Base-by-base conservation (phyloP, 257 asterid species). In the Oldenlandia corymbosa region DNA sequence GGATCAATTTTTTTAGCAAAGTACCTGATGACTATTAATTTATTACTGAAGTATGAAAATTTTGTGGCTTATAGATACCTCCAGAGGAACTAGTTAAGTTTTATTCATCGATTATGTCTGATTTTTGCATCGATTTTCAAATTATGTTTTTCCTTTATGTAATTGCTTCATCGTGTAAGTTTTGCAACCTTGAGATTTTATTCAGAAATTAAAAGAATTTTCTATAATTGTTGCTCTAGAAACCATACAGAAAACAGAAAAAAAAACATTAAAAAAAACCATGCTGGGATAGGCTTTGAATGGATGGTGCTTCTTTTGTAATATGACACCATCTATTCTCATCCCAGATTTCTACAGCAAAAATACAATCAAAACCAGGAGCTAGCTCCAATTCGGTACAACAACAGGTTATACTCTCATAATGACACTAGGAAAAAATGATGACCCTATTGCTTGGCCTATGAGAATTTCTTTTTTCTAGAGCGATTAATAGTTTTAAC, bases 351-450 rank as follows among this genome's bases (percentile, higher is more conserved):
- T 39, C 52, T 49, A 71, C 16, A 23, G 28, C 46, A 58, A n/a
- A 58, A 47, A 60, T 73, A 71, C 48, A 21, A 61, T 59, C 63
- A 64, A 60, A 65, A 52, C 30, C 59, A 64, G 37, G 52, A 21
- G 30, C 52, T 8, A 24, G 55, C 62, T 74, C 78, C 41, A 51
- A 81, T 71, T 42, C 23, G 58, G 68, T 71, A 59, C 30, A 75
- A 65, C 64, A 48, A 21, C 50, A 60, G 51, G 17, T 5, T 42
- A n/a, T n/a, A 28, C 69, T 8, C 21, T n/a, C 21, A 13, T 37
- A 17, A 45, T 51, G 23, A 55, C 11, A 66, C 31, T 7, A 55
- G 30, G 60, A 51, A 71, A 59, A 59, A 23, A 6, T 55, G 55
- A 11, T 37, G 65, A 67, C 59, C 65, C 68, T 69, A 65, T 47